Evolutionary conservation across 2,329 filamentous ascomycete species (phyloP).

Genomic region (Aspergillus sp.): DNA sequence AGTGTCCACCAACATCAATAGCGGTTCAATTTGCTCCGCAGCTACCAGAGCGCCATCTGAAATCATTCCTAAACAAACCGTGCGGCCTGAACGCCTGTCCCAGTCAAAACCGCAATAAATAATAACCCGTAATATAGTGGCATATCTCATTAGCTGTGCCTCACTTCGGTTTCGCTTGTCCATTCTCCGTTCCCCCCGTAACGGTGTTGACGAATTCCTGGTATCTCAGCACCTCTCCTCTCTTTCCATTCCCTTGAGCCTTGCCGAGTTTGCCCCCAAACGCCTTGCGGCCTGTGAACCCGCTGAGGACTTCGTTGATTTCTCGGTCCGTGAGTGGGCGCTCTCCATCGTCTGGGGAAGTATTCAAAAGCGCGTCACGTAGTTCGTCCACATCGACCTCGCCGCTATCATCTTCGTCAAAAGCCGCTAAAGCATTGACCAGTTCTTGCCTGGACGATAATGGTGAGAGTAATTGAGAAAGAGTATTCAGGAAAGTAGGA

Average conservation of each 20-base stretch:
- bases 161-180: conserved; percentile 23
- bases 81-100: conserved; percentile 1
- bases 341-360: conserved; percentile 71
- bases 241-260: conserved; percentile 56
- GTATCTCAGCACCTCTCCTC: conserved; percentile 90
- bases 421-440: conserved; percentile 86
- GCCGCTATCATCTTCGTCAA: conserved; percentile 93
- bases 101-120: background rate
- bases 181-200: conserved; percentile 51
- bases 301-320: conserved; percentile 81
- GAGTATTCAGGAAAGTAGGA: conserved; percentile 78
- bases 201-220: conserved; percentile 82
- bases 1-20: background rate
- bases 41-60: conserved; percentile 11
- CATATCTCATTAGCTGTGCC: background rate
- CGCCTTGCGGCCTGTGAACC: conserved; percentile 79
- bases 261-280: conserved; percentile 61
- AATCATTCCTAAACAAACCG: conserved; percentile 3
- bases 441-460: conserved; percentile 79
- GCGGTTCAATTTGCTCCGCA: background rate
- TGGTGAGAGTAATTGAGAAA: conserved; percentile 71
- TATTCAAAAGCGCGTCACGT: conserved; percentile 78
- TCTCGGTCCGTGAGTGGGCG: conserved; percentile 66
- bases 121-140: background rate
- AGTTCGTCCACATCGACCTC: conserved; percentile 84